Evolutionary conservation across 2,329 filamentous ascomycete species (phyloP).

Genomic region (Pseudogymnoascus sp.): DNA sequence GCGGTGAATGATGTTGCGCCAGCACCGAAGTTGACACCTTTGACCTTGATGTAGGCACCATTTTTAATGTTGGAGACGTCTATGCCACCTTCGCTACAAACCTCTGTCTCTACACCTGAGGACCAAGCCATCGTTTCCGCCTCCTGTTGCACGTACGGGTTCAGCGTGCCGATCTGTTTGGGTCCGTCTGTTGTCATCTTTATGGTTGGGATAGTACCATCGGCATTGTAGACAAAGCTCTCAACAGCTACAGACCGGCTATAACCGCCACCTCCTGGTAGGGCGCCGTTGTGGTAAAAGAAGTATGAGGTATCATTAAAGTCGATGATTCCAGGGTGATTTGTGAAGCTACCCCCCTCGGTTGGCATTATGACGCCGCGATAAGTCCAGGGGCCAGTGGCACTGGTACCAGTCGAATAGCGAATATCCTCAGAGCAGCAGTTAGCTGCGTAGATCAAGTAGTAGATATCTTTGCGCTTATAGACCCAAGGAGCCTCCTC

Average conservation of each 20-base stretch:
- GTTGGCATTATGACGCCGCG: constrained; percentile 27
- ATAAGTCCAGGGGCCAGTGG: constrained; percentile 29
- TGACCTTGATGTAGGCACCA: not conserved
- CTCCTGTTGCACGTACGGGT: not conserved
- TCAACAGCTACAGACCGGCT: not conserved
- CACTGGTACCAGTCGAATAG: constrained; percentile 25
- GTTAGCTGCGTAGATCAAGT: constrained; percentile 27
- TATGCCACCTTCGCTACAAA: not conserved
- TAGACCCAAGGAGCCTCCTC: constrained; percentile 30
- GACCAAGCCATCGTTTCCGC: not conserved
- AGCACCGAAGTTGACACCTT: not conserved
- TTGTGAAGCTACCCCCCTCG: not conserved
- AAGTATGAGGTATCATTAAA: not conserved
- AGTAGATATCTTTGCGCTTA: constrained; percentile 28
- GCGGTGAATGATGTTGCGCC: not conserved
- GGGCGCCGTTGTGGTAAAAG: not conserved
- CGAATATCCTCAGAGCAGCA: constrained; percentile 29
- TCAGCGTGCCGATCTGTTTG: not conserved
- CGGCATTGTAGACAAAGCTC: not conserved
- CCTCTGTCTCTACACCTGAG: not conserved
- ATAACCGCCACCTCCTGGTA: not conserved
- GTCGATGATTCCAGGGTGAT: not conserved
- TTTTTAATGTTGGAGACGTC: not conserved
- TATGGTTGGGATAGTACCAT: not conserved
- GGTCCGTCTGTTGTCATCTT: not conserved